These are phyloP conservation scores for Reutealis trisperma DNA, from an alignment of 345 rosid genomes.

Conservation along the genomic window DNA sequence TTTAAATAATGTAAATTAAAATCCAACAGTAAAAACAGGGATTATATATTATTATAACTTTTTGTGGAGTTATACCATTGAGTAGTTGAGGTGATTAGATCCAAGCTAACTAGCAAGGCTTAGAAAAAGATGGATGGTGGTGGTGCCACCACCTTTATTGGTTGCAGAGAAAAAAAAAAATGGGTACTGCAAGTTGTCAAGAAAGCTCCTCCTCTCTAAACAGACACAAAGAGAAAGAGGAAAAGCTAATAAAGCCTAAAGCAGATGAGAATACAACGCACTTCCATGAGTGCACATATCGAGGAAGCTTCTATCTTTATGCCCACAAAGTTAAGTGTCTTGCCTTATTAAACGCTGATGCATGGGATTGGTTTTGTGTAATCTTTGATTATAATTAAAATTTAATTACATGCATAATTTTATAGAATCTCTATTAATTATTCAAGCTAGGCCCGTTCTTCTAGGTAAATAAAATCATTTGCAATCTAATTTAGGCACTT, in stretches of 20 bases:
- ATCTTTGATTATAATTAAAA: too few relatives aligned
- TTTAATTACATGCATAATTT: background rate
- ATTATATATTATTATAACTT: too few relatives aligned
- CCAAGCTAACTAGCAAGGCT: too few relatives aligned
- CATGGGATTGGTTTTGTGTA: background rate
- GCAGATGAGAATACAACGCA: slow-evolving; percentile 47
- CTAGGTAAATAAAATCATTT: slow-evolving; percentile 1
- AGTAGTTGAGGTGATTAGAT: too few relatives aligned
- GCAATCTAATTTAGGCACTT: slow-evolving; percentile 6
- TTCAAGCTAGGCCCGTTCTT: background rate
- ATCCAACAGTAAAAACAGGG: too few relatives aligned
- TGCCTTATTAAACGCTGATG: slow-evolving; percentile 17
- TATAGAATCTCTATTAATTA: background rate
- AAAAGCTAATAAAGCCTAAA: slow-evolving; percentile 46
- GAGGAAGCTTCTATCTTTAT: slow-evolving; percentile 75
- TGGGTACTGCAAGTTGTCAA: slow-evolving; percentile 57
- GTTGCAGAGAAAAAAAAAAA: slow-evolving; percentile 40
- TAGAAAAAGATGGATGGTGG: slow-evolving; percentile 20
- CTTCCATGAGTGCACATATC: slow-evolving; percentile 47
- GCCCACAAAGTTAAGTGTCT: slow-evolving; percentile 15
- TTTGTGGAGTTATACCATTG: too few relatives aligned
- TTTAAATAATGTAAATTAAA: too few relatives aligned
- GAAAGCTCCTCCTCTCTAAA: slow-evolving; percentile 47
- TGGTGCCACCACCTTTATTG: slow-evolving; percentile 44
- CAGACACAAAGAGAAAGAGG: slow-evolving; percentile 20